Evolutionary conservation across 2,329 filamentous ascomycete genomes (phyloP).

Genomic region (Zarea fungicola): DNA sequence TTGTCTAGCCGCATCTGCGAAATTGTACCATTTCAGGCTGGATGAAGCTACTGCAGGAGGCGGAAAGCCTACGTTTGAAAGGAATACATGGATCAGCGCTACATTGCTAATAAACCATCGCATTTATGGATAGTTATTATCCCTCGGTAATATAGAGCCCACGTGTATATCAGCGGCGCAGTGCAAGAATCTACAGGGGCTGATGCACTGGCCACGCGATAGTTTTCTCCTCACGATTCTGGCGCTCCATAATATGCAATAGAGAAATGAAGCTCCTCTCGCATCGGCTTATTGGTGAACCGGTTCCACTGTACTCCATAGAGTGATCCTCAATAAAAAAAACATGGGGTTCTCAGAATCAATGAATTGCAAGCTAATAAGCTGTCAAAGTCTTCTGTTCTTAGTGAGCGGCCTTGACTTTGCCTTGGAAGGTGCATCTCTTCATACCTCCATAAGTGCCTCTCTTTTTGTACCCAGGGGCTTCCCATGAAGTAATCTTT

Average conservation of each 20-base stretch:
- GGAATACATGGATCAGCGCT: conserved; percentile 1
- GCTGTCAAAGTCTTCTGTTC: background rate
- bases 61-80: conserved; percentile 1
- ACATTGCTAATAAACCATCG: conserved; percentile 2
- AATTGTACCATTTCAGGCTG: background rate
- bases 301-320: background rate
- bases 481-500: too few relatives aligned
- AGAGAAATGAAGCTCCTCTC: background rate
- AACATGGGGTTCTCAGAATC: background rate
- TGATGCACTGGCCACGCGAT: conserved; percentile 4
- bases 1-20: background rate
- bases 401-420: background rate
- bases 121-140: background rate
- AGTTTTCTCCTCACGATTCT: conserved; percentile 5
- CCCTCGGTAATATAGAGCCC: background rate
- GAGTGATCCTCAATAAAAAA: background rate
- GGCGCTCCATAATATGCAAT: background rate
- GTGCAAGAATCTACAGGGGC: background rate
- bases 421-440: too few relatives aligned
- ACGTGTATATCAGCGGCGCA: background rate
- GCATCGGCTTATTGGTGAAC: background rate
- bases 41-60: background rate
- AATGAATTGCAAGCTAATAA: conserved; percentile 1
- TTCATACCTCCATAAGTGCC: too few relatives aligned
- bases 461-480: too few relatives aligned